Percentiles rank a stretch among this genome's conserved stretches.
Conservation (phyloP, 306 rosid genomes). For the Luffa aegyptiaca region DNA sequence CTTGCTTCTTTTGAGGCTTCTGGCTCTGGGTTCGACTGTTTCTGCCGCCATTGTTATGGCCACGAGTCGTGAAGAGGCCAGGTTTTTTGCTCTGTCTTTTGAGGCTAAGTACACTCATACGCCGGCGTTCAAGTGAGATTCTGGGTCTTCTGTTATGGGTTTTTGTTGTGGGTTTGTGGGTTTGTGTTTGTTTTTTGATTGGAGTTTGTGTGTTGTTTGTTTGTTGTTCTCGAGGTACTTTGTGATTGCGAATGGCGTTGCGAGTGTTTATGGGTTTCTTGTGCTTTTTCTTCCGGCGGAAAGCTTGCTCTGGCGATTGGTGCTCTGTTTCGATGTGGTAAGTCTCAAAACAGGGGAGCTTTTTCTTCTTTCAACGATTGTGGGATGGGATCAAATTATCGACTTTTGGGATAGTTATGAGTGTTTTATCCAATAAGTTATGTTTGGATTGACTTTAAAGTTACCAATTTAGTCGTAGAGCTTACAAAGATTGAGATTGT, state of each 20-base stretch:
- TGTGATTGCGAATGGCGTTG: slow-evolving; percentile 51
- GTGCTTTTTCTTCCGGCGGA: slow-evolving; percentile 58
- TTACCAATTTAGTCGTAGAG: no score
- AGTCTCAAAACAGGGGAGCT: neutral
- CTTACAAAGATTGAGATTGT: no score
- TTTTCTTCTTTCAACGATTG: neutral
- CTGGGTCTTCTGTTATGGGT: neutral
- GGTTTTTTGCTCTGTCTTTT: slow-evolving; percentile 25
- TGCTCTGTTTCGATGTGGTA: slow-evolving; percentile 63
- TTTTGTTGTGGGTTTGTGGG: neutral
- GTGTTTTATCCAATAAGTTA: no score
- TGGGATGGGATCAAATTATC: no score
- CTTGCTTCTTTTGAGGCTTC: slow-evolving; percentile 41
- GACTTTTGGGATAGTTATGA: no score
- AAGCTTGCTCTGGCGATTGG: slow-evolving; percentile 72
- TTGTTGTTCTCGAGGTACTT: slow-evolving; percentile 41
- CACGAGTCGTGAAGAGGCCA: slow-evolving; percentile 49
- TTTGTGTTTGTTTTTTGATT: neutral
- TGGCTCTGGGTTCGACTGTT: slow-evolving; percentile 62
- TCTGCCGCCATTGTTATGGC: slow-evolving; percentile 64
- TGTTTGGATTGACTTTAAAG: no score
- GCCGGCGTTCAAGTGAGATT: slow-evolving; percentile 59
- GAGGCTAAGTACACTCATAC: slow-evolving; percentile 59
- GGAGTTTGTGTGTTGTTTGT: neutral
- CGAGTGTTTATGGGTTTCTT: slow-evolving; percentile 54